These are phyloP conservation scores for Linum usitatissimum DNA, from an alignment of 345 rosid genomes.

Conservation along the genomic window DNA sequence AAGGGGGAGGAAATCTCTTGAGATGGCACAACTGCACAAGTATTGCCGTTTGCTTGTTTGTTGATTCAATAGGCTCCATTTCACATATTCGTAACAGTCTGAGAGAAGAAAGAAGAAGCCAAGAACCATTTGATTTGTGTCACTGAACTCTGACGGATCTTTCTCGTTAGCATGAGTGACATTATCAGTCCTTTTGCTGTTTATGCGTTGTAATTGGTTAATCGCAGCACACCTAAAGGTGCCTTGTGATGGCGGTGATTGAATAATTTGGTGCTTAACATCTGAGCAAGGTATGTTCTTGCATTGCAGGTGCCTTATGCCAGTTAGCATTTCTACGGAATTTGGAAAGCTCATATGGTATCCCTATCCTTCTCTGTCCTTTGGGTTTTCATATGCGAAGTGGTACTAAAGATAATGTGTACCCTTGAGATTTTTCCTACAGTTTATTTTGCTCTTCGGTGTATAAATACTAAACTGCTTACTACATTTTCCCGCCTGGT, in stretches of 20 bases:
- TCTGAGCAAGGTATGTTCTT: not conserved
- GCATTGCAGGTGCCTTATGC: slow-evolving; percentile 65
- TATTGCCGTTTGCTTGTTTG: no score
- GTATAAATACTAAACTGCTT: no score
- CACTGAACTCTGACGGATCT: not conserved
- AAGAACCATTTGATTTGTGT: not conserved
- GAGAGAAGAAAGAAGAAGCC: no score
- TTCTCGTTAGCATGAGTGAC: not conserved
- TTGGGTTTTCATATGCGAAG: not conserved
- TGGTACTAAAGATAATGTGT: not conserved
- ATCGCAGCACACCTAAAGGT: not conserved
- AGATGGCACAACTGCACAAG: no score
- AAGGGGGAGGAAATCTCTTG: no score
- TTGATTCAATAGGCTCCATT: no score
- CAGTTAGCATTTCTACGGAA: slow-evolving; percentile 65
- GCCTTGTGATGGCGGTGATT: not conserved
- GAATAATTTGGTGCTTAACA: not conserved
- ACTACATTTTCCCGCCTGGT: no score
- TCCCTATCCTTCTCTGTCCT: not conserved
- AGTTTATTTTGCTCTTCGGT: no score
- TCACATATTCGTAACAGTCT: no score
- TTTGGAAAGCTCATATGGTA: slow-evolving; percentile 75
- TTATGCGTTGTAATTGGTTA: not conserved
- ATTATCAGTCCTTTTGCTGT: not conserved
- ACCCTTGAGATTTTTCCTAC: not conserved